Evolutionary conservation across 805 yeast genomes (phyloP).

Genomic region (Candida insectalens): DNA sequence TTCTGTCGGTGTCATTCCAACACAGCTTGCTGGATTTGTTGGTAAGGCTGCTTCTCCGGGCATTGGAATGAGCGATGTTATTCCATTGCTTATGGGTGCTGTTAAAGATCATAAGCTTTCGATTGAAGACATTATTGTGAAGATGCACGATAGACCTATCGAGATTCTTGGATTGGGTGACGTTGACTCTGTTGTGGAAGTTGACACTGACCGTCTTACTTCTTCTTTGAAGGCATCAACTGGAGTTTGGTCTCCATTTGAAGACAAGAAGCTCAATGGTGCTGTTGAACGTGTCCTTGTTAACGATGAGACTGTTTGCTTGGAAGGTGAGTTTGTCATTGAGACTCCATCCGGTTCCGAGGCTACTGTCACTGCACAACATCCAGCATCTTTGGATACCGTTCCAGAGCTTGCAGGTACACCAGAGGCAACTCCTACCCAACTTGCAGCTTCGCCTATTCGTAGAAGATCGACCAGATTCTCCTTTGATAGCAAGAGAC

Average conservation of each 20-base stretch:
- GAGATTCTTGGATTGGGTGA: constrained; percentile 75
- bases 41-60: constrained; percentile 59
- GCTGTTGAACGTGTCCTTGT: constrained; percentile 83
- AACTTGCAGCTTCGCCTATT: constrained; percentile 18
- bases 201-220: constrained; percentile 66
- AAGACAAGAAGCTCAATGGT: constrained; percentile 51
- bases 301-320: constrained; percentile 68
- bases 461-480: constrained; percentile 38
- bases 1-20: constrained; percentile 75
- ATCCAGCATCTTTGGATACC: constrained; percentile 21
- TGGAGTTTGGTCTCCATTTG: constrained; percentile 46
- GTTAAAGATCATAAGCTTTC: constrained; percentile 66
- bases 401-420: constrained; percentile 3
- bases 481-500: constrained; percentile 35
- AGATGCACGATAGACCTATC: constrained; percentile 75
- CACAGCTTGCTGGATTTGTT: constrained; percentile 55
- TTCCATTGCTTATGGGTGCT: constrained; percentile 76
- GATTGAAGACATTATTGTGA: constrained; percentile 57
- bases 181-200: constrained; percentile 70
- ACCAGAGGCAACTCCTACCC: constrained; percentile 17
- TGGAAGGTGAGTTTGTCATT: constrained; percentile 70
- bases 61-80: constrained; percentile 67
- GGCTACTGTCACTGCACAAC: constrained; percentile 35
- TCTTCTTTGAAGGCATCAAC: constrained; percentile 28
- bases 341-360: constrained; percentile 55